These are phyloP conservation scores for Stachybotrys elegans DNA, from an alignment of 2,329 filamentous ascomycete species.

Conservation along the genomic window DNA sequence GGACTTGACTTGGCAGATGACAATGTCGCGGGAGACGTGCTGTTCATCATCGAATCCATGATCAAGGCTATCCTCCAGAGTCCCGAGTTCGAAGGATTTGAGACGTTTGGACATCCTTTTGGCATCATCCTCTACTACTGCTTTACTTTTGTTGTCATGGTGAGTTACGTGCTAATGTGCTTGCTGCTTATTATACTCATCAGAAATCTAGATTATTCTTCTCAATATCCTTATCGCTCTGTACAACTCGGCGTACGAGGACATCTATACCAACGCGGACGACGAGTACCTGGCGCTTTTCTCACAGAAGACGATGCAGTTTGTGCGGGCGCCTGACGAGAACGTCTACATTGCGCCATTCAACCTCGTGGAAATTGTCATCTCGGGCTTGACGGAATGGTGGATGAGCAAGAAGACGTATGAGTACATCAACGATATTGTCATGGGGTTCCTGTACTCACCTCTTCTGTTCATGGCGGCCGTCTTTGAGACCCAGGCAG, in stretches of 20 bases:
- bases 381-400: constrained; percentile 83
- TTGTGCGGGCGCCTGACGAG: constrained; percentile 92
- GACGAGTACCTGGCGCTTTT: constrained; percentile 96
- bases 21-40: constrained; percentile 60
- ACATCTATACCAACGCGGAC: constrained; percentile 87
- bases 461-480: constrained; percentile 79
- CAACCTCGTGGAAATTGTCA: constrained; percentile 85
- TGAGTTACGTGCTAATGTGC: constrained; percentile 31
- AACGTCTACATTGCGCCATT: constrained; percentile 97
- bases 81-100: constrained; percentile 85
- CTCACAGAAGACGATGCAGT: constrained; percentile 91
- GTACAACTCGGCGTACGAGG: constrained; percentile 94
- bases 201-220: constrained; percentile 53
- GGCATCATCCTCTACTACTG: constrained; percentile 95
- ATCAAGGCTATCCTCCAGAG: constrained; percentile 86
- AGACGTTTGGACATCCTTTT: constrained; percentile 87
- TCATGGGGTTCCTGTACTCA: constrained; percentile 83
- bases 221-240: constrained; percentile 96
- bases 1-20: constrained; percentile 82
- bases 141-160: constrained; percentile 97
- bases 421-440: constrained; percentile 76
- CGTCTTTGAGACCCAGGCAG: constrained; percentile 61
- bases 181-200: constrained; percentile 4
- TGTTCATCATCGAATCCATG: constrained; percentile 77
- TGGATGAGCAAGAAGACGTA: constrained; percentile 77